Percentiles rank a stretch among this genome's conserved stretches.
phyloP scores from a whole-genome alignment of 2,329 filamentous ascomycete species.

The Phialocephala sp. region DNA sequence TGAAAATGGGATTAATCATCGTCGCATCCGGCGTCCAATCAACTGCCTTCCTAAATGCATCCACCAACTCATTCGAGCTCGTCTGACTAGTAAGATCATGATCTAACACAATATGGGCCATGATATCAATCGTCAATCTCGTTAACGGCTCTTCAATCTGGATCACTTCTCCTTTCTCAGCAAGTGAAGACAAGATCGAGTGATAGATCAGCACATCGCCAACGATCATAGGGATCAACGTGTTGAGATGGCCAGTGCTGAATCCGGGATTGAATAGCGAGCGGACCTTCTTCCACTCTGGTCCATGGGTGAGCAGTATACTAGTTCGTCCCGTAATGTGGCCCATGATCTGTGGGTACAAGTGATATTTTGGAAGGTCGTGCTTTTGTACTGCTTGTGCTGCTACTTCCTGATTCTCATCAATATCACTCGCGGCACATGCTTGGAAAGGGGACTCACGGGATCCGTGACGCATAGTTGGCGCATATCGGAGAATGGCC shows the following conservation, averaged over 20 bases:
- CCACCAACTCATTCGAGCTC: constrained; percentile 24
- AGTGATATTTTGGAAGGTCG: constrained; percentile 14
- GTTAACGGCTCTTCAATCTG: constrained; percentile 24
- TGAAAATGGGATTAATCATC: constrained; percentile 19
- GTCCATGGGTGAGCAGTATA: constrained; percentile 24
- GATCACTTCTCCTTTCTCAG: constrained; percentile 18
- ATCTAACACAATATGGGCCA: constrained; percentile 28
- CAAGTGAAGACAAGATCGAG: constrained; percentile 14
- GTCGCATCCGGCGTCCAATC: constrained; percentile 17
- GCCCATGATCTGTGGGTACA: constrained; percentile 14
- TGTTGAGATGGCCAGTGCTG: constrained; percentile 21
- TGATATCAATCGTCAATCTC: constrained; percentile 30
- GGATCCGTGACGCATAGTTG: constrained; percentile 19
- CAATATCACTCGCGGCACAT: not conserved
- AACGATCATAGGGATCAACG: constrained; percentile 26
- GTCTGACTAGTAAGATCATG: constrained; percentile 30
- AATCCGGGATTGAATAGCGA: constrained; percentile 34
- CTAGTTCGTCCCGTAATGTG: constrained; percentile 23
- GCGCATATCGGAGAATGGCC: constrained; percentile 12
- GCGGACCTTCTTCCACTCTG: constrained; percentile 29
- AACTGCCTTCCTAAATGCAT: constrained; percentile 21
- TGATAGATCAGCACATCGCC: constrained; percentile 27
- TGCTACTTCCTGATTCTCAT: constrained; percentile 9
- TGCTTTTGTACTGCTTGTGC: constrained; percentile 12
- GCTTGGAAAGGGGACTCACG: not conserved